A percentile compares a stretch with the other conserved stretches of the same genome.
Conservation (phyloP, 495 filamentous ascomycete genomes). For the Hypoxylon perforatum region DNA sequence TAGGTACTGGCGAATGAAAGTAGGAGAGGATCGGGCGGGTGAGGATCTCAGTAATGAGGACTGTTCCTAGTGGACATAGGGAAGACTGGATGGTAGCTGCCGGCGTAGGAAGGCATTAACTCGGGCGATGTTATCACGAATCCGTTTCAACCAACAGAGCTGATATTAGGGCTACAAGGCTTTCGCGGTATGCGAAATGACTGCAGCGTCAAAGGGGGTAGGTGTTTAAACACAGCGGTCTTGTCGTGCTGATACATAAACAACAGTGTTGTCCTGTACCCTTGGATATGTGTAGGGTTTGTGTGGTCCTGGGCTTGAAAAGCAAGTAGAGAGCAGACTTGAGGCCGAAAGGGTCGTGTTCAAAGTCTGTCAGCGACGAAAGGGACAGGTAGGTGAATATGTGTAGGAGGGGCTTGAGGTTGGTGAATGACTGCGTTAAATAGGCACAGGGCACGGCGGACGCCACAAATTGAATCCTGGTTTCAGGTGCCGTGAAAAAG, state of each 20-base stretch:
- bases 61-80: conserved; percentile 62
- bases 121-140: conserved; percentile 52
- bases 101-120: conserved; percentile 65
- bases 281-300: conserved; percentile 51
- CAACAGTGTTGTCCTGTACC: conserved; percentile 59
- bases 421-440: conserved; percentile 9
- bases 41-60: conserved; percentile 60
- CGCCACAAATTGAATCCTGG: conserved; percentile 24
- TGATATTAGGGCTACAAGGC: conserved; percentile 85
- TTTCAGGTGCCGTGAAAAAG: conserved; percentile 24
- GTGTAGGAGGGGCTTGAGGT: background rate
- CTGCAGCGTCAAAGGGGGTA: conserved; percentile 92
- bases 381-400: background rate
- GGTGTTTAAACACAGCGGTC: conserved; percentile 71
- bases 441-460: conserved; percentile 17
- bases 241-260: conserved; percentile 70
- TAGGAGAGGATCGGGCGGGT: conserved; percentile 47
- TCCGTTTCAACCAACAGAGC: conserved; percentile 83
- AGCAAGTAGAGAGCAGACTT: conserved; percentile 28
- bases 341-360: conserved; percentile 2
- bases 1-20: conserved; percentile 28
- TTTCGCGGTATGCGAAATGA: conserved; percentile 90
- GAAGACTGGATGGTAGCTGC: conserved; percentile 54
- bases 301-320: conserved; percentile 25
- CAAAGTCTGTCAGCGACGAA: conserved; percentile 6